Conservation (phyloP, 73 alveolate species). For the Paramecium tetraurelia region DNA sequence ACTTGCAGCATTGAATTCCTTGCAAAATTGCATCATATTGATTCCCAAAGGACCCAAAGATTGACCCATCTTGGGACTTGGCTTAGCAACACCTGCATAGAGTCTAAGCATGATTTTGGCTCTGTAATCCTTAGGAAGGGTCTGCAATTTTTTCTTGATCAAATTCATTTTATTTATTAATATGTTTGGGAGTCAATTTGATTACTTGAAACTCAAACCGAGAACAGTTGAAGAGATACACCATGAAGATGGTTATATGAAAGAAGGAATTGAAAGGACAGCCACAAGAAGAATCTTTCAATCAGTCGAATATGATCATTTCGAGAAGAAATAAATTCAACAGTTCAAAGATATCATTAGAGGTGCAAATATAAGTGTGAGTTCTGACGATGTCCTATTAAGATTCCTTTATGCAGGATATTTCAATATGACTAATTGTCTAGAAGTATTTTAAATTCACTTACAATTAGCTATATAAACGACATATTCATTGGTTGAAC, state of each 20-base stretch:
- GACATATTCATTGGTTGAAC: slow-evolving; percentile 31
- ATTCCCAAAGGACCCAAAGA: slow-evolving; percentile 86
- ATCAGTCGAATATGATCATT: slow-evolving; percentile 29
- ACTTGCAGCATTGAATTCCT: slow-evolving; percentile 79
- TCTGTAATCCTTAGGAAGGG: slow-evolving; percentile 13
- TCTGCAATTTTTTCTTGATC: not conserved
- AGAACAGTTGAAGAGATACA: slow-evolving; percentile 1
- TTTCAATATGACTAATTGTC: slow-evolving; percentile 25
- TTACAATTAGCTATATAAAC: not conserved
- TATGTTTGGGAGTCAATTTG: slow-evolving; percentile 37
- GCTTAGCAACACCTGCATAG: slow-evolving; percentile 83
- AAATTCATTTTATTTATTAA: not conserved
- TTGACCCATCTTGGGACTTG: slow-evolving; percentile 86
- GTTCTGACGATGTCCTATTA: not conserved
- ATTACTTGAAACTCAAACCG: not conserved
- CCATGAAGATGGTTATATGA: slow-evolving; percentile 30
- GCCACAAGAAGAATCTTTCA: not conserved
- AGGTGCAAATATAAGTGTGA: not conserved
- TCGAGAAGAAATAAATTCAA: slow-evolving; percentile 1
- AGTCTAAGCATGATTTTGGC: slow-evolving; percentile 66
- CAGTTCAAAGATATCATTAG: slow-evolving; percentile 28
- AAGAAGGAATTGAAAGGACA: slow-evolving; percentile 19
- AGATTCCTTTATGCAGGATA: slow-evolving; percentile 45
- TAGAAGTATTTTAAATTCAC: not conserved
- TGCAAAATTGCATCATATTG: slow-evolving; percentile 85